Base-by-base conservation (phyloP, 371 early-diverging fungal species). In the Mortierella sp. region DNA sequence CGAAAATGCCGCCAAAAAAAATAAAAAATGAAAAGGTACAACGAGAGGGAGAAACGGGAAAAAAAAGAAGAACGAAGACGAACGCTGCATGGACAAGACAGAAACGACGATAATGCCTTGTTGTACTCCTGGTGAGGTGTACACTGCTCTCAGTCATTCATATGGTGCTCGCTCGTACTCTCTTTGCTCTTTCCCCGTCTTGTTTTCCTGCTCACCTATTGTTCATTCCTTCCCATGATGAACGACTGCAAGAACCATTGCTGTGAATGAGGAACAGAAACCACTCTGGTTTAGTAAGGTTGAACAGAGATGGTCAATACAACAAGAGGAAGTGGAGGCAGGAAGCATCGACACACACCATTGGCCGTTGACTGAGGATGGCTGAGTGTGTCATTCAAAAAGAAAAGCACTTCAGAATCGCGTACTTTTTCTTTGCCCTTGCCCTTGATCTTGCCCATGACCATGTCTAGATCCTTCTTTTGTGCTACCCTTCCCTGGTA, bases 351-450 rank as follows among this genome's bases (percentile, higher is more conserved):
- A 34, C 14, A 16, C 16, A 9, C n/a, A 68, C n/a, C 8, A 68
- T 68, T 42, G 68, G 65, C 24, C 68, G 68, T 68, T 68, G 68
- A 38, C 68, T 68, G 42, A 68, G 44, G 42, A 68, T 68, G 68
- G 42, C 68, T 68, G 68, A 68, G 38, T 68, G 68, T 42, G 68
- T 68, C 68, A 42, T 68, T 24, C 50, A 50, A 14, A 14, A 14
- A 50, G 16, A 50, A 68, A 68, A 68, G 44, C 21, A 38, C 38
- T 38, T 24, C 42, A 68, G 68, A 42, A 68, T 68, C 68, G 68
- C 68, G 42, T 68, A 24, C 68, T 63, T 63, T 26, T 63, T 34
- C 13, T 26, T 57, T 26, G 58, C 3, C 21, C 34, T 63, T 63
- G 21, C 19, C 63, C 38, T 60, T 60, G 60, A 55, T 21, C 6